Percentiles rank a stretch among this genome's conserved stretches.
Evolutionary conservation across 2,329 filamentous ascomycete species (phyloP).

Genomic region (Malbranchea cinnamomea): DNA sequence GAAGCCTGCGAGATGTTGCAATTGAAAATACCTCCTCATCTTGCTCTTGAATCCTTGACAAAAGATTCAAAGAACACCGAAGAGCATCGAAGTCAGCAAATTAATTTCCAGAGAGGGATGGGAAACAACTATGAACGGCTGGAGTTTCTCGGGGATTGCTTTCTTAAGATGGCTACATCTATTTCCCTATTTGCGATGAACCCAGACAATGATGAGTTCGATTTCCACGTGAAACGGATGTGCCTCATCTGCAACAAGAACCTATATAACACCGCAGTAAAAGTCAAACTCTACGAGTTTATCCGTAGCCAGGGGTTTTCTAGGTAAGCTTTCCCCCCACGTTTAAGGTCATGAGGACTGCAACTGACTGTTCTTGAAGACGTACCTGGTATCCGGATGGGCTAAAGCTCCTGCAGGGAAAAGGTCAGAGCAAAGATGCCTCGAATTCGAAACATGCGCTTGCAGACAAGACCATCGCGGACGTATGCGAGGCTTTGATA

Average conservation of each 20-base stretch:
- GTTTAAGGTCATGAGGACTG: not conserved
- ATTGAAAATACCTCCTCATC: conserved; percentile 47
- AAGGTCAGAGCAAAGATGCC: conserved; percentile 37
- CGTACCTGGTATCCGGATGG: conserved; percentile 81
- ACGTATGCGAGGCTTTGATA: conserved; percentile 88
- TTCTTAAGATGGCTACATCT: conserved; percentile 89
- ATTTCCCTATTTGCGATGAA: conserved; percentile 68
- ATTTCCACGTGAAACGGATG: conserved; percentile 86
- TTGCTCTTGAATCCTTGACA: conserved; percentile 79
- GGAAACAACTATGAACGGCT: conserved; percentile 88
- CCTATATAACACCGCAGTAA: conserved; percentile 60
- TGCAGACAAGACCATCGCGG: conserved; percentile 79
- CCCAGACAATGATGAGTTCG: conserved; percentile 66
- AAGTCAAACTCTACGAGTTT: conserved; percentile 52
- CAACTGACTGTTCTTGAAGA: conserved; percentile 18
- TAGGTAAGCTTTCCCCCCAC: conserved; percentile 28
- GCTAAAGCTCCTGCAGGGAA: conserved; percentile 58
- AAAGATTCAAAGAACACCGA: conserved; percentile 80
- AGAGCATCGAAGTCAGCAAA: conserved; percentile 50
- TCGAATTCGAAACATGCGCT: conserved; percentile 45
- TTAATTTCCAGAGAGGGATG: conserved; percentile 73
- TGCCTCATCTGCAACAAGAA: conserved; percentile 81
- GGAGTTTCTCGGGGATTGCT: conserved; percentile 85
- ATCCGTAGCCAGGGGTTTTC: conserved; percentile 75
- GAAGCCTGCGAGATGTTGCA: conserved; percentile 56